Percentiles rank a stretch among this genome's conserved stretches.
These are phyloP conservation scores for Wolfiporia cocos DNA, from an alignment of 1,284 basidiomycete species.

Conservation along the genomic window DNA sequence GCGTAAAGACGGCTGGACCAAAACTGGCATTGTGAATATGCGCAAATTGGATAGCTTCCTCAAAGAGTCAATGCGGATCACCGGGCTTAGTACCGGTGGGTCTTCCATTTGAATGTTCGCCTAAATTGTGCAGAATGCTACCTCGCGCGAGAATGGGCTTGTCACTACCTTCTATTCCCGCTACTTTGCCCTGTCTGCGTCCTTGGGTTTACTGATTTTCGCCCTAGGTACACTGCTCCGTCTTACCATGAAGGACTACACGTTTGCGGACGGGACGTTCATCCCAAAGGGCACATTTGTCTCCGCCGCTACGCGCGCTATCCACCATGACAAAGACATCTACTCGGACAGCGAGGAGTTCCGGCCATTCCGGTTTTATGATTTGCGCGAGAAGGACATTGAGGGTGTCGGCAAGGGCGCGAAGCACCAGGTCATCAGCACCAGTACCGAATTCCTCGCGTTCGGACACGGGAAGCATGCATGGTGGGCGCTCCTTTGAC, in stretches of 20 bases:
- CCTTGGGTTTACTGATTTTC: neutral
- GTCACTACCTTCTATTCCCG: neutral
- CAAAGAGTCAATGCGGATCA: slow-evolving; percentile 14
- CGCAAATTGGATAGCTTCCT: slow-evolving; percentile 23
- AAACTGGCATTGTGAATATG: slow-evolving; percentile 18
- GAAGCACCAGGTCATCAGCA: slow-evolving; percentile 20
- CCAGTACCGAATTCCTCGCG: slow-evolving; percentile 16
- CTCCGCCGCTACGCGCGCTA: slow-evolving; percentile 18
- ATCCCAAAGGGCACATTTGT: slow-evolving; percentile 33
- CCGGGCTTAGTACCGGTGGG: slow-evolving; percentile 7
- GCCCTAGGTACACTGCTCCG: neutral
- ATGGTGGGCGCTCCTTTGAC: slow-evolving; percentile 16
- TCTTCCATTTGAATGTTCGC: neutral
- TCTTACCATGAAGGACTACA: slow-evolving; percentile 28
- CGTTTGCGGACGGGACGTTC: slow-evolving; percentile 37
- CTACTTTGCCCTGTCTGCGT: neutral
- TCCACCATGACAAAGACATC: slow-evolving; percentile 11
- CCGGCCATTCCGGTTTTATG: slow-evolving; percentile 6
- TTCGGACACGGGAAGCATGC: slow-evolving; percentile 25
- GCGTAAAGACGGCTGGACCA: slow-evolving; percentile 16
- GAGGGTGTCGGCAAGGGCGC: slow-evolving; percentile 10
- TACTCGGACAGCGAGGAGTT: slow-evolving; percentile 11
- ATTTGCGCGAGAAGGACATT: slow-evolving; percentile 15
- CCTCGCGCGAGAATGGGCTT: neutral
- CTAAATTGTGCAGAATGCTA: neutral